Percentiles rank a stretch among this genome's conserved stretches.
phyloP scores from a whole-genome alignment of 2,329 filamentous ascomycete genomes.

The Teratosphaeria pseudoeucalypti region DNA sequence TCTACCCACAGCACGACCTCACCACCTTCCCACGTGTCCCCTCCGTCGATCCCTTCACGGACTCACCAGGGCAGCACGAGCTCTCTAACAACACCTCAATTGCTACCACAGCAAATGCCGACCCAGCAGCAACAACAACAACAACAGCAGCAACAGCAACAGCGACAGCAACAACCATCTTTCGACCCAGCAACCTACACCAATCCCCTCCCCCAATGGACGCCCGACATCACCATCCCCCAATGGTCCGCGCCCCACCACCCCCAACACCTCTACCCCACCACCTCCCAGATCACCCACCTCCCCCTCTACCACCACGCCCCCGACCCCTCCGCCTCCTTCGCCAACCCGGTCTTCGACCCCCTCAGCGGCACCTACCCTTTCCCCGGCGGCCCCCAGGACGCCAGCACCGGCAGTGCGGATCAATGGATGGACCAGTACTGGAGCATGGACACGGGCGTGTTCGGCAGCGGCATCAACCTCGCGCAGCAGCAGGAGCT shows the following conservation, averaged over 20 bases:
- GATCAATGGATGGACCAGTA: conserved; percentile 1
- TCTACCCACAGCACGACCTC: background rate
- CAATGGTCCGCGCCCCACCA: conserved; percentile 12
- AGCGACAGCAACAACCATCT: background rate
- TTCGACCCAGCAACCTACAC: background rate
- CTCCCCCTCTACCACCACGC: background rate
- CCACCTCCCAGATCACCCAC: conserved; percentile 2
- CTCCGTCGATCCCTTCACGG: background rate
- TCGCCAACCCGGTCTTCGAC: conserved; percentile 15
- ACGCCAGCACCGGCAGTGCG: background rate
- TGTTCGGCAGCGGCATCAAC: conserved; percentile 24
- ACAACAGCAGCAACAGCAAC: background rate
- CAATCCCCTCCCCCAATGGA: background rate
- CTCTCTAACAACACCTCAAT: conserved; percentile 7
- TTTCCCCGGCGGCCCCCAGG: conserved; percentile 10
- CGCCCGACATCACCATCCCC: conserved; percentile 3
- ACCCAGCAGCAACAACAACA: background rate
- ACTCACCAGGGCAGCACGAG: background rate
- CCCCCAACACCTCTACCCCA: conserved; percentile 8
- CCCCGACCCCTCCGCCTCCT: conserved; percentile 1
- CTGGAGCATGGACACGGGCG: conserved; percentile 18
- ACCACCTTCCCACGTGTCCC: background rate
- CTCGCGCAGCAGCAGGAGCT: conserved; percentile 27
- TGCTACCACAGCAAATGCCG: background rate
- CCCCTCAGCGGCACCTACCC: conserved; percentile 17